Percentiles rank a stretch among this genome's conserved stretches.
Evolutionary conservation across 2,329 filamentous ascomycete genomes (phyloP).

Genomic region (Apiospora pterosperma): DNA sequence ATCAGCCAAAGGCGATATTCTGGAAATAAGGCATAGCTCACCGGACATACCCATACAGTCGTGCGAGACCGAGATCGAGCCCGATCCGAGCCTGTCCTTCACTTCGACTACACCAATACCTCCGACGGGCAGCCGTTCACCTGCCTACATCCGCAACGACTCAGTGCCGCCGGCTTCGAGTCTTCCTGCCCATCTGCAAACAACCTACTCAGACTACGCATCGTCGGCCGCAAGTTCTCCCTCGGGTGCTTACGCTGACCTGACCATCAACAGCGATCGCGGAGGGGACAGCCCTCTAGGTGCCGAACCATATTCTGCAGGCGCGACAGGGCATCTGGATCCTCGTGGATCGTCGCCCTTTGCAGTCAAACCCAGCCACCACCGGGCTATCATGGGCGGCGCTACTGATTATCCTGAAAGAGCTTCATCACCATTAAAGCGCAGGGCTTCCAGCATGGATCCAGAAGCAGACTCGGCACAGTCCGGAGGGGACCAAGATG

Average conservation of each 20-base stretch:
- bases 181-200: conserved; percentile 49
- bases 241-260: conserved; percentile 53
- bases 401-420: conserved; percentile 55
- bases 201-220: conserved; percentile 44
- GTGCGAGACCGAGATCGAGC: conserved; percentile 41
- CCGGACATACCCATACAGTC: conserved; percentile 49
- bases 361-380: conserved; percentile 39
- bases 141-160: conserved; percentile 24
- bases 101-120: conserved; percentile 37
- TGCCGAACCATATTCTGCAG: conserved; percentile 39
- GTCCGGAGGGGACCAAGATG: conserved; percentile 38
- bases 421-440: conserved; percentile 63
- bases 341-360: conserved; percentile 51
- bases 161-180: conserved; percentile 43
- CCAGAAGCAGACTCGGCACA: conserved; percentile 34
- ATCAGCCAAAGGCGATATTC: conserved; percentile 38
- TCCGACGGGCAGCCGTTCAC: conserved; percentile 32
- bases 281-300: conserved; percentile 38
- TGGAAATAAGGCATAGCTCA: conserved; percentile 20
- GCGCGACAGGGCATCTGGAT: conserved; percentile 22
- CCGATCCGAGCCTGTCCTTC: conserved; percentile 50
- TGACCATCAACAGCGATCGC: conserved; percentile 54
- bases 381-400: conserved; percentile 56
- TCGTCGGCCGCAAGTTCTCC: conserved; percentile 58
- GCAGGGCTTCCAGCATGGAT: conserved; percentile 61